Evolutionary conservation across 169 alveolate genomes (phyloP), one percentile per base, ranked within the genome.

Genomic region (Plasmodium vivax): DNA sequence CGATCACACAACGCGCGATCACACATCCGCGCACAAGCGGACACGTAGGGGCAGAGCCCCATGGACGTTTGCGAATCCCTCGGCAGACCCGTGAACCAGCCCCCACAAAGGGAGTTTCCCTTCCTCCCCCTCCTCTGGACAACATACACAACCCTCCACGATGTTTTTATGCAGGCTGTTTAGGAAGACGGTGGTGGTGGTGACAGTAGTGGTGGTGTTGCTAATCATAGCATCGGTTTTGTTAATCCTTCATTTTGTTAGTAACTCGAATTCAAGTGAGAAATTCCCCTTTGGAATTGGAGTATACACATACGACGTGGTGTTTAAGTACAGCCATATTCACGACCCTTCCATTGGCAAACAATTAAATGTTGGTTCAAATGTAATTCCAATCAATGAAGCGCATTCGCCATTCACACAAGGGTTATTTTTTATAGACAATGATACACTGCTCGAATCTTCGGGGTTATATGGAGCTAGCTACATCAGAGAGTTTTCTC

Each of bases 401-500:
- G 62, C 23, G 0, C 77, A 68, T 2, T 8, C 27, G n/a, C 97
- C 97, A 10, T 95, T 94, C 72, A 95, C 96, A 0, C 97, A 95
- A 58, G 97, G 97, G 1, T 51, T 95, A 27, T 90, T 95, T 32
- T 95, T 79, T 83, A 36, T 82, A 36, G 74, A 79, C 16, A 71
- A 84, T n/a, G 68, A 79, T 6, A 88, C 73, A 27, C 45, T 93
- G 23, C 38, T 95, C 32, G 97, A 95, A 72, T 73, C 96, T 6
- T 83, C 95, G 0, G 97, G 97, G 6, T 79, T 93, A 72, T 75
- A 84, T 36, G 87, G 84, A 1, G 36, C 27, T 30, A 93, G 96
- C 54, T 93, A 73, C 54, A 47, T 95, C 51, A 85, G 97, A 8
- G 92, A 93, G 82, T 93, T 95, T 73, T 38, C 62, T 23, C 54